Evolutionary conservation across 2,329 filamentous ascomycete genomes (phyloP).

Genomic region (Pseudopyricularia cyperi): DNA sequence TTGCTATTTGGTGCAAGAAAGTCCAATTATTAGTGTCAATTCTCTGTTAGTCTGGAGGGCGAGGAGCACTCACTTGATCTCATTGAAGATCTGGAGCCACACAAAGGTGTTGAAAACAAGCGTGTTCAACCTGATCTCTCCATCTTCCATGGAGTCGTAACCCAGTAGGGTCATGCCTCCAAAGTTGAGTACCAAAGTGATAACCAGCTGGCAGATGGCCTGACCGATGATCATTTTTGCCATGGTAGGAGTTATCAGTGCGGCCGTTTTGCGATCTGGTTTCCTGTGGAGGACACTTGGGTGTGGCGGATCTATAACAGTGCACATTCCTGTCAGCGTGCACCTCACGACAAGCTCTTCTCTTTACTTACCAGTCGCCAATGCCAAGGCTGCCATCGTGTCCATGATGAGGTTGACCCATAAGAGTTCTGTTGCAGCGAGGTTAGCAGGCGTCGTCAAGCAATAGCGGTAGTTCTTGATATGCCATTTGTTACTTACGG

Average conservation of each 20-base stretch:
- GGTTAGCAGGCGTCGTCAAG: background rate
- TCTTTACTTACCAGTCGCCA: conserved; percentile 40
- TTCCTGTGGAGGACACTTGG: conserved; percentile 70
- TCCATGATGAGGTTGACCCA: conserved; percentile 99
- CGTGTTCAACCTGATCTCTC: conserved; percentile 23
- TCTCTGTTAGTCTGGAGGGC: background rate
- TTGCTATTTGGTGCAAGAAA: conserved; percentile 46
- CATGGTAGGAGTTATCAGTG: conserved; percentile 77
- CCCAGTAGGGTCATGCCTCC: conserved; percentile 41
- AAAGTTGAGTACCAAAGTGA: conserved; percentile 69
- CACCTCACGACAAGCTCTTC: background rate
- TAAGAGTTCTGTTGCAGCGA: conserved; percentile 45
- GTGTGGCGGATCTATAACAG: conserved; percentile 56
- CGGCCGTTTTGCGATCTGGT: conserved; percentile 41
- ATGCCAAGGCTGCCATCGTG: conserved; percentile 76
- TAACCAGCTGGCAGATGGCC: conserved; percentile 73
- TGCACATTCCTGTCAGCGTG: too few relatives aligned
- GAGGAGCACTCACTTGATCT: conserved; percentile 33
- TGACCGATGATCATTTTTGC: conserved; percentile 99
- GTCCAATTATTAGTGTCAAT: background rate
- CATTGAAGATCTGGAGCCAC: conserved; percentile 63
- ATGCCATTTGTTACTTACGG: background rate
- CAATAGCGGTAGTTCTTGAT: background rate
- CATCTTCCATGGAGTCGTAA: conserved; percentile 23
- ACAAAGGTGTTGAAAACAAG: conserved; percentile 60